These are phyloP conservation scores for Melocanna baccifera DNA, from an alignment of 176 grass and related monocot species.

Conservation along the genomic window DNA sequence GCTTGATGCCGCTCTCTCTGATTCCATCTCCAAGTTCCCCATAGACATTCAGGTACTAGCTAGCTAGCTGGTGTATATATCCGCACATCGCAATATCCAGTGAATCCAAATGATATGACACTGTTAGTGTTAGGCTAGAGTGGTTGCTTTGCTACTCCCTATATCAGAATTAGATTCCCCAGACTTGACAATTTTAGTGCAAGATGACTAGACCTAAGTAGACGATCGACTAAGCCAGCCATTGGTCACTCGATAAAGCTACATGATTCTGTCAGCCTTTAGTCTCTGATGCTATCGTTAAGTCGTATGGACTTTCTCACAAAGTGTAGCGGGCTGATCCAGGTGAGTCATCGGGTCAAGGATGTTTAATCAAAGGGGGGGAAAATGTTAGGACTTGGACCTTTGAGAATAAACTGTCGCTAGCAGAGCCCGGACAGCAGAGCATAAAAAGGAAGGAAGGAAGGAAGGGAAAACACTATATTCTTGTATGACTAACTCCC, in stretches of 20 bases:
- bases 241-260: neutral
- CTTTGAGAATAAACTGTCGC: neutral
- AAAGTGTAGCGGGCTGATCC: neutral
- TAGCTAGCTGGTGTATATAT: no score
- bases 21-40: constrained; percentile 70
- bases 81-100: neutral
- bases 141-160: neutral
- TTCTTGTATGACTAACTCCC: no score
- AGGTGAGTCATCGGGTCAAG: neutral
- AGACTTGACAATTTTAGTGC: constrained; percentile 5
- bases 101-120: neutral
- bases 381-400: neutral
- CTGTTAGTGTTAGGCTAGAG: neutral
- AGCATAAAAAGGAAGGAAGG: no score
- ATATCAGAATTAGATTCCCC: neutral
- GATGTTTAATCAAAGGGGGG: neutral
- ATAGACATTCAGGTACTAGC: constrained; percentile 80
- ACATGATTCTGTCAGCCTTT: neutral
- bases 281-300: constrained; percentile 11
- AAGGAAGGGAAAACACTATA: no score
- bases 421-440: neutral
- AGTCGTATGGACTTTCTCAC: neutral
- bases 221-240: neutral
- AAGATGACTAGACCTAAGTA: constrained; percentile 19
- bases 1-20: constrained; percentile 90